Percentiles rank a stretch among this genome's conserved stretches.
Evolutionary conservation across 2,329 filamentous ascomycete genomes (phyloP).

Genomic region (Aspergillus versicolor): DNA sequence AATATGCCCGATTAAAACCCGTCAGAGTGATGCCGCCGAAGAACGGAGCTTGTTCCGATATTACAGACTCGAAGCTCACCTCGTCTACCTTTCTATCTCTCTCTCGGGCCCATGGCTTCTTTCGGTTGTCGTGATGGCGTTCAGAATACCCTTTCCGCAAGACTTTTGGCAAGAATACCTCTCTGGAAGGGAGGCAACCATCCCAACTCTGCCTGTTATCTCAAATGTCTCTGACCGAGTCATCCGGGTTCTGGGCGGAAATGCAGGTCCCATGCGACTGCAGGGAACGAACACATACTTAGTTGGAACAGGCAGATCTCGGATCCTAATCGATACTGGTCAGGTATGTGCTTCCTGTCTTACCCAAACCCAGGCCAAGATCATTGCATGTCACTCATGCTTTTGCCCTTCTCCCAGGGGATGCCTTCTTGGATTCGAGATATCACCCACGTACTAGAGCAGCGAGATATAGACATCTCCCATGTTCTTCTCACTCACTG

Average conservation of each 20-base stretch:
- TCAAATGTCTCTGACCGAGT: slow-evolving; percentile 41
- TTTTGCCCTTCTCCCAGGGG: neutral
- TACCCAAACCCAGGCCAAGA: neutral
- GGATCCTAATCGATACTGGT: slow-evolving; percentile 35
- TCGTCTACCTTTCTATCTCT: neutral
- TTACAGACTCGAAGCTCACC: neutral
- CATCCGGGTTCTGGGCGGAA: slow-evolving; percentile 44
- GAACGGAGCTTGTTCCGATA: neutral
- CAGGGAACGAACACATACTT: slow-evolving; percentile 43
- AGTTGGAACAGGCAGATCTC: slow-evolving; percentile 32
- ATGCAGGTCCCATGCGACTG: slow-evolving; percentile 41
- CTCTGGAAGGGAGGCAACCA: slow-evolving; percentile 11
- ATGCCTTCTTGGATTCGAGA: slow-evolving; percentile 2
- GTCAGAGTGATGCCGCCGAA: neutral
- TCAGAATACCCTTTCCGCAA: slow-evolving; percentile 11
- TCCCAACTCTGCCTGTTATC: slow-evolving; percentile 39
- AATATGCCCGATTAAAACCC: slow-evolving; percentile 13
- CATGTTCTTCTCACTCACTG: slow-evolving; percentile 47
- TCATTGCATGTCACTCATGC: neutral
- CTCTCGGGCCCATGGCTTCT: neutral
- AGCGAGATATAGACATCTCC: slow-evolving; percentile 29
- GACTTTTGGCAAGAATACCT: slow-evolving; percentile 16
- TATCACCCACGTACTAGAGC: neutral
- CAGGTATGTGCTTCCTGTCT: neutral
- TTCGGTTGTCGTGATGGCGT: neutral